Evolutionary conservation across 2,329 filamentous ascomycete species (phyloP).

Genomic region (Sordariomycetes sp.): DNA sequence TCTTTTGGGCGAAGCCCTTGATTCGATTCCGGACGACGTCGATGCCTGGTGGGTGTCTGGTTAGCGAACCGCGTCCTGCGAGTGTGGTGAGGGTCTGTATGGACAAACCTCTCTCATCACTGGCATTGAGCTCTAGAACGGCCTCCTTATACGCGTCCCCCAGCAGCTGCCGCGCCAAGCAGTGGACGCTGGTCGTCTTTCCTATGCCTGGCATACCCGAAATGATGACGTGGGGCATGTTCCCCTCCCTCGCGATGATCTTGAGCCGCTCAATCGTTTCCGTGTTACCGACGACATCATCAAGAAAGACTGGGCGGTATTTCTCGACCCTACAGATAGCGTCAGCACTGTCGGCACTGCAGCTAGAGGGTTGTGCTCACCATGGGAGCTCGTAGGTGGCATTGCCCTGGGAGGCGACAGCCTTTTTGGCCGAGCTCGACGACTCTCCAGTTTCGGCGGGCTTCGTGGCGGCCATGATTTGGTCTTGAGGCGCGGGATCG

Average conservation of each 20-base stretch:
- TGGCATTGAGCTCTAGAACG: slow-evolving; percentile 90
- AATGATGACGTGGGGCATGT: slow-evolving; percentile 99
- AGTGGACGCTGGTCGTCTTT: slow-evolving; percentile 92
- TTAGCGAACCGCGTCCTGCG: background rate
- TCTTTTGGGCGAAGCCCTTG: slow-evolving; percentile 98
- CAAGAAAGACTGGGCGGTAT: slow-evolving; percentile 85
- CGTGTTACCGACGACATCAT: slow-evolving; percentile 95
- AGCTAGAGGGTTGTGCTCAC: slow-evolving; percentile 25
- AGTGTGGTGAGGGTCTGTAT: slow-evolving; percentile 4
- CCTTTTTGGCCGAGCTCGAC: slow-evolving; percentile 44
- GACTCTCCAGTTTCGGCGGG: slow-evolving; percentile 44
- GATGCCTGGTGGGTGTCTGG: slow-evolving; percentile 47
- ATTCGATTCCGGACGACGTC: slow-evolving; percentile 95
- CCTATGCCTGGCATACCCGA: slow-evolving; percentile 99
- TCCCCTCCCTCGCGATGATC: slow-evolving; percentile 96
- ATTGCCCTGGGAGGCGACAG: slow-evolving; percentile 34
- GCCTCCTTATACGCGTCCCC: slow-evolving; percentile 96
- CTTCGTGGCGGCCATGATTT: slow-evolving; percentile 33
- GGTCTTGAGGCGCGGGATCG: background rate
- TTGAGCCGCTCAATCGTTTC: slow-evolving; percentile 96
- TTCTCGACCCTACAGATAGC: slow-evolving; percentile 74
- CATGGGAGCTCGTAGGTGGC: slow-evolving; percentile 66
- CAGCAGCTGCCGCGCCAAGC: slow-evolving; percentile 79
- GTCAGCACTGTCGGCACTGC: slow-evolving; percentile 7
- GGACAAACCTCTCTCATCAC: slow-evolving; percentile 67